Base-by-base conservation (phyloP, 306 rosid species). In the Hippophae gyantsensis region DNA sequence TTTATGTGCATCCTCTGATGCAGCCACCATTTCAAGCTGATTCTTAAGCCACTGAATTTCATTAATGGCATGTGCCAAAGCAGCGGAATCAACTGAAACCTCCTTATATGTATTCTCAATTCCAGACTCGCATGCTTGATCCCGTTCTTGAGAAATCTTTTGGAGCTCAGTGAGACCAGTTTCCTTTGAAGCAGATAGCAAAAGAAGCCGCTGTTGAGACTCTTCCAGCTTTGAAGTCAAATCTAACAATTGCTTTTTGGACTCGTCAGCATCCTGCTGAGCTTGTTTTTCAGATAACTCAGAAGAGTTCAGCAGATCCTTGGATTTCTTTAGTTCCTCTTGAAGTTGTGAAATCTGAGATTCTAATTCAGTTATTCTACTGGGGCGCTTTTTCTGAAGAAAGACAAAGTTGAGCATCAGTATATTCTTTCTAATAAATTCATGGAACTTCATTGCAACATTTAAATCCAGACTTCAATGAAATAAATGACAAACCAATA, bases 351-450 rank as follows among this genome's bases (percentile, higher is more conserved):
- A 74, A 68, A 84, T 68, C 84, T 86, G 97, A 52, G 90, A 78
- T 72, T 93, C 97, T 72, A 93, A 73, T 60, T 93, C 99, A 7
- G 90, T 76, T 72, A 88, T 82, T 76, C 73, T 79, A 83, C 82
- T 88, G 0, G 97, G 89, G 62, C 85, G 87, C 75, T 84, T 88
- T 76, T 80, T 84, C 99, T 93, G 75, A 18, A 26, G 54, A 11
- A 38, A 45, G 13, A 60, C 2, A 47, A 52, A 62, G 52, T 65
- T n/a, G 41, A 62, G 74, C 46, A 42, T 32, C 58, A 49, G 56
- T 66, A 61, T 63, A 53, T 54, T 18, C 12, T 9, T 55, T n/a
- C 12, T 38, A 56, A 40, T 5, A 18, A 18, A 18, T 18, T 23
- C 27, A 18, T 26, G 42, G 9, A 49, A 49, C 11, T 9, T 10